phyloP scores from a whole-genome alignment of 2,329 filamentous ascomycete genomes.

The Fusarium multiceps region DNA sequence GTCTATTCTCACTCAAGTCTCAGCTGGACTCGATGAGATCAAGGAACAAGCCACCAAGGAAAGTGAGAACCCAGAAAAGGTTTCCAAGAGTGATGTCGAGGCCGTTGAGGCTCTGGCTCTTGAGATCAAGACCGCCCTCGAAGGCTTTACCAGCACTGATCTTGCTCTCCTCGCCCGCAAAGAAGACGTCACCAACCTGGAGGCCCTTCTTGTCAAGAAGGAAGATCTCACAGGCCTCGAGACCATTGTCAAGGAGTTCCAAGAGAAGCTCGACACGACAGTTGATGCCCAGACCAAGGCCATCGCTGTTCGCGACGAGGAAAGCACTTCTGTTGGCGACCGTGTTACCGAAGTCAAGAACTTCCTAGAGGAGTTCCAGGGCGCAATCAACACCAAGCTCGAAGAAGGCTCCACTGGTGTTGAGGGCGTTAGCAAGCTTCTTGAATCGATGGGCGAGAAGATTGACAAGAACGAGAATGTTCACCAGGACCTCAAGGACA shows the following conservation, averaged over 20 bases:
- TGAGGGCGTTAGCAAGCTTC: conserved; percentile 76
- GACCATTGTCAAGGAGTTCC: conserved; percentile 76
- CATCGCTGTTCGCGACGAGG: conserved; percentile 84
- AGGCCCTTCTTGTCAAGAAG: conserved; percentile 77
- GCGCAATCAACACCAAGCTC: conserved; percentile 79
- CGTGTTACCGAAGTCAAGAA: conserved; percentile 82
- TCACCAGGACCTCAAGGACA: conserved; percentile 73
- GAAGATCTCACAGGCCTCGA: conserved; percentile 74
- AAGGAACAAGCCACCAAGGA: conserved; percentile 67
- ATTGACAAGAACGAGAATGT: conserved; percentile 67
- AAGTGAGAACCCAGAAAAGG: conserved; percentile 68
- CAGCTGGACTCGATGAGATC: conserved; percentile 79
- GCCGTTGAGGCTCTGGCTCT: conserved; percentile 82
- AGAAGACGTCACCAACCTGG: conserved; percentile 73
- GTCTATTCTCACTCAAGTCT: conserved; percentile 81
- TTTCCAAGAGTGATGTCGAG: conserved; percentile 85
- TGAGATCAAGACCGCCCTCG: conserved; percentile 84
- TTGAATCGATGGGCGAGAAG: conserved; percentile 74
- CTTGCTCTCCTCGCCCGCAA: conserved; percentile 78
- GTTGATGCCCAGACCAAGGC: conserved; percentile 80
- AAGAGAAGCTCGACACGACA: conserved; percentile 73
- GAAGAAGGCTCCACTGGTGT: conserved; percentile 78
- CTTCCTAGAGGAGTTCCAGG: conserved; percentile 81
- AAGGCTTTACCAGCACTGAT: conserved; percentile 76
- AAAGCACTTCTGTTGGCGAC: conserved; percentile 81